Conservation (phyloP, 2,329 filamentous ascomycete genomes). For the Nemania sp. region DNA sequence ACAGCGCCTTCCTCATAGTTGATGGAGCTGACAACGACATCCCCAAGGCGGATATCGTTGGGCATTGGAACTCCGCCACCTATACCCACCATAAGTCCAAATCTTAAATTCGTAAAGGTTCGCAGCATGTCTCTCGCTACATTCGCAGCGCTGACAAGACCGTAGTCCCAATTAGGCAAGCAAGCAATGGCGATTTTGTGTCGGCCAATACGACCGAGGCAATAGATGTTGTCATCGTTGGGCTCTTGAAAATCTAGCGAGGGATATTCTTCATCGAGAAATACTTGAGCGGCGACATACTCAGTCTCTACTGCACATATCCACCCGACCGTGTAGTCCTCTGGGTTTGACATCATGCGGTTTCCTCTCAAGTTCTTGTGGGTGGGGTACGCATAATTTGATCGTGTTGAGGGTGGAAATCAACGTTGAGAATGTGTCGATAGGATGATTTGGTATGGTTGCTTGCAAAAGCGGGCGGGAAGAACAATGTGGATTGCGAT, state of each 20-base stretch:
- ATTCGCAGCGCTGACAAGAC: slow-evolving; percentile 31
- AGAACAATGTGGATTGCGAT: background rate
- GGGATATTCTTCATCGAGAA: slow-evolving; percentile 46
- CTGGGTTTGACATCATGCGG: background rate
- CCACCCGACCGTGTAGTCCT: too few relatives aligned
- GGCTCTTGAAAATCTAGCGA: slow-evolving; percentile 29
- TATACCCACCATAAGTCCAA: slow-evolving; percentile 41
- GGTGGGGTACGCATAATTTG: background rate
- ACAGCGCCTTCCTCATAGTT: slow-evolving; percentile 2
- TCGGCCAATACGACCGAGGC: slow-evolving; percentile 36
- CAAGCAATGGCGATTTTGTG: slow-evolving; percentile 44
- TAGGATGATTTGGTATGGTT: background rate
- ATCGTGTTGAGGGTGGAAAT: background rate
- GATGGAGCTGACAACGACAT: slow-evolving; percentile 7
- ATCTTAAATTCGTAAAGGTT: slow-evolving; percentile 35
- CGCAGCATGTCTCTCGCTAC: slow-evolving; percentile 34
- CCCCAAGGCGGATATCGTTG: slow-evolving; percentile 5
- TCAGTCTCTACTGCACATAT: too few relatives aligned
- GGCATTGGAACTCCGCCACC: slow-evolving; percentile 30
- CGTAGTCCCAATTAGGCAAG: slow-evolving; percentile 35
- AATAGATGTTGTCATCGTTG: slow-evolving; percentile 38
- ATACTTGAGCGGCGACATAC: slow-evolving; percentile 41
- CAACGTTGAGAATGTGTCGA: background rate
- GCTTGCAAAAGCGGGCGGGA: background rate
- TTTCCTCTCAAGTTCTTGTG: background rate